Percentiles rank a stretch among this genome's conserved stretches.
Conservation (phyloP, 169 alveolate genomes). For the Babesia sp. region DNA sequence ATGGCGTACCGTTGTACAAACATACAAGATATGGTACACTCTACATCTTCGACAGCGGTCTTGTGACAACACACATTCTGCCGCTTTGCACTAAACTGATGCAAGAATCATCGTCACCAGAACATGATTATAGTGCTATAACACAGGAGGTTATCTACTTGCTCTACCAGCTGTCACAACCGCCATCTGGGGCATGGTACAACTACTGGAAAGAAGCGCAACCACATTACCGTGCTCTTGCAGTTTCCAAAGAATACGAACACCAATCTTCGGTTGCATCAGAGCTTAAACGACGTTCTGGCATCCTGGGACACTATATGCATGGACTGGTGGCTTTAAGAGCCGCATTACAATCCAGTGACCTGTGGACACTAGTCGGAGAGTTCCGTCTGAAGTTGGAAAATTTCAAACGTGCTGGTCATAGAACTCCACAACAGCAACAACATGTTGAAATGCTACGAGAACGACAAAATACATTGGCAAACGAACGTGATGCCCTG, state of each 20-base stretch:
- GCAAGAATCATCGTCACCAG: slow-evolving; percentile 25
- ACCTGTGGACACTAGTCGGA: slow-evolving; percentile 63
- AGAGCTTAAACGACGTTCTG: slow-evolving; percentile 53
- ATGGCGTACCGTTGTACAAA: slow-evolving; percentile 61
- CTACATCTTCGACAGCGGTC: slow-evolving; percentile 37
- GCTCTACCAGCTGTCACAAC: slow-evolving; percentile 59
- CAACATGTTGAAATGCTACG: slow-evolving; percentile 13
- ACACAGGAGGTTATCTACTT: slow-evolving; percentile 52
- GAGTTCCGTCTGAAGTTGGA: slow-evolving; percentile 58
- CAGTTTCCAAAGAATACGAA: slow-evolving; percentile 11
- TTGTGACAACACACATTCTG: slow-evolving; percentile 30
- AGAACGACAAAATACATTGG: slow-evolving; percentile 22
- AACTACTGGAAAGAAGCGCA: slow-evolving; percentile 64
- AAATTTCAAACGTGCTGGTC: slow-evolving; percentile 41
- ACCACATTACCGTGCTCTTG: slow-evolving; percentile 26
- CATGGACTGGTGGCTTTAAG: slow-evolving; percentile 39
- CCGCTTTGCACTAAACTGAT: slow-evolving; percentile 55
- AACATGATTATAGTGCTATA: slow-evolving; percentile 14
- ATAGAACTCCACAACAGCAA: slow-evolving; percentile 26
- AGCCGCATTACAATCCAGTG: slow-evolving; percentile 21
- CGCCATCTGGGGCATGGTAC: slow-evolving; percentile 65
- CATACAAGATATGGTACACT: slow-evolving; percentile 53
- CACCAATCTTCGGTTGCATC: background rate
- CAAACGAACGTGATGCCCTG: slow-evolving; percentile 54
- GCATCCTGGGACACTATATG: slow-evolving; percentile 50